A percentile compares a stretch with the other conserved stretches of the same genome.
These are phyloP conservation scores for Corynespora cassiicola DNA, from an alignment of 2,329 filamentous ascomycete species.

Conservation along the genomic window DNA sequence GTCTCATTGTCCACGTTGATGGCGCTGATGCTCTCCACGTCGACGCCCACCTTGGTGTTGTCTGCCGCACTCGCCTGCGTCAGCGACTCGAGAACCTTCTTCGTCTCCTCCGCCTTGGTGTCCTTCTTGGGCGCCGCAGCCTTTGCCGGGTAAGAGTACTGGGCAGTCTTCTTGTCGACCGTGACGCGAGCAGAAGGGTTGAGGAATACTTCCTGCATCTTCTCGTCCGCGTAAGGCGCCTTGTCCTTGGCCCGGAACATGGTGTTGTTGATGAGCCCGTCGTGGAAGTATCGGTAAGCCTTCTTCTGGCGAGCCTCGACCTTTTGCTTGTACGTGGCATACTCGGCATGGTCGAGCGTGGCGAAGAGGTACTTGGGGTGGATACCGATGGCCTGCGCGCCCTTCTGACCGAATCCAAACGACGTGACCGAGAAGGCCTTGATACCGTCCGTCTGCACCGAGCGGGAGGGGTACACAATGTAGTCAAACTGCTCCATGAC, in stretches of 20 bases:
- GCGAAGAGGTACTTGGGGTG: conserved; percentile 97
- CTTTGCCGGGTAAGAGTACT: conserved; percentile 71
- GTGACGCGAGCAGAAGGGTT: conserved; percentile 90
- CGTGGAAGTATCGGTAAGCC: conserved; percentile 98
- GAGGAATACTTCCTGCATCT: conserved; percentile 86
- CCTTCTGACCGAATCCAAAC: conserved; percentile 99
- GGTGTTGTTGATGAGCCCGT: conserved; percentile 96
- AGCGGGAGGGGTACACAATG: conserved; percentile 94
- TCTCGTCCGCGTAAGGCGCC: conserved; percentile 86
- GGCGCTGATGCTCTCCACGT: conserved; percentile 86
- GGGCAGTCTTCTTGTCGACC: conserved; percentile 83
- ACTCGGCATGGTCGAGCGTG: conserved; percentile 86
- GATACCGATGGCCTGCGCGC: conserved; percentile 94
- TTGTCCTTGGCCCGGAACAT: conserved; percentile 95
- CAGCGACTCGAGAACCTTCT: conserved; percentile 78
- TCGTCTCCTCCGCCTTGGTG: conserved; percentile 65
- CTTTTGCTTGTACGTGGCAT: conserved; percentile 82
- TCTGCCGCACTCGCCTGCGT: conserved; percentile 67
- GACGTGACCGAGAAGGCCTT: conserved; percentile 99
- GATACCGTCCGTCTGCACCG: conserved; percentile 95
- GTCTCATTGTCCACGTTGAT: conserved; percentile 95
- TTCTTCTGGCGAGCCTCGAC: conserved; percentile 96
- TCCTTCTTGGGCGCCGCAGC: conserved; percentile 71
- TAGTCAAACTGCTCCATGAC: conserved; percentile 98
- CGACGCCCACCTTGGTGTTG: conserved; percentile 84